Evolutionary conservation across 495 filamentous ascomycete species (phyloP).

Genomic region (Zalerion maritima): DNA sequence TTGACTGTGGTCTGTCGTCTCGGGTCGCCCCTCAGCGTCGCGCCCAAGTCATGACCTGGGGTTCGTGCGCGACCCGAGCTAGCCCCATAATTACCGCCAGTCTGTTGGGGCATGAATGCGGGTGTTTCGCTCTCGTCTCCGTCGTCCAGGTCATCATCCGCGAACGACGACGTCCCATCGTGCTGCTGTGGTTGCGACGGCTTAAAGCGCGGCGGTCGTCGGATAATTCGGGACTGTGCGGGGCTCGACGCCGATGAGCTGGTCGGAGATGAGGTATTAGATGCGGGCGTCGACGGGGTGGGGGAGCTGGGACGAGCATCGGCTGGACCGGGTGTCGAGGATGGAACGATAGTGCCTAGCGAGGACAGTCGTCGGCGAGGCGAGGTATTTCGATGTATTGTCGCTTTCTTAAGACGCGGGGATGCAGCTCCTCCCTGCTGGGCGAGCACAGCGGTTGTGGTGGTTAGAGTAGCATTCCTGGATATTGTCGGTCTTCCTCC

Average conservation of each 20-base stretch:
- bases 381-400: conserved; percentile 12
- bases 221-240: conserved; percentile 38
- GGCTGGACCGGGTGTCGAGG: conserved; percentile 19
- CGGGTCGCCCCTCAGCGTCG: conserved; percentile 43
- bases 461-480: conserved; percentile 38
- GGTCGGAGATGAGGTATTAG: conserved; percentile 16
- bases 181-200: conserved; percentile 20
- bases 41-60: conserved; percentile 37
- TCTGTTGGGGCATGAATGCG: conserved; percentile 50
- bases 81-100: conserved; percentile 8
- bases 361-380: conserved; percentile 18
- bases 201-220: conserved; percentile 40
- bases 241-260: conserved; percentile 31
- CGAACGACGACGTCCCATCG: conserved; percentile 15
- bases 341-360: conserved; percentile 16
- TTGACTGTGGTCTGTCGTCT: conserved; percentile 17
- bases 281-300: conserved; percentile 9
- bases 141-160: conserved; percentile 36
- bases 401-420: too few relatives aligned
- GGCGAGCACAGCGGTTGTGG: too few relatives aligned
- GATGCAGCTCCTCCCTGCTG: neutral
- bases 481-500: too few relatives aligned
- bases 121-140: conserved; percentile 49
- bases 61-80: conserved; percentile 13
- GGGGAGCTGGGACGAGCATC: conserved; percentile 19